Percentiles rank a stretch among this genome's conserved stretches.
Conservation (phyloP, 108 stramenopile genomes). For the Cyclotella distinguenda region DNA sequence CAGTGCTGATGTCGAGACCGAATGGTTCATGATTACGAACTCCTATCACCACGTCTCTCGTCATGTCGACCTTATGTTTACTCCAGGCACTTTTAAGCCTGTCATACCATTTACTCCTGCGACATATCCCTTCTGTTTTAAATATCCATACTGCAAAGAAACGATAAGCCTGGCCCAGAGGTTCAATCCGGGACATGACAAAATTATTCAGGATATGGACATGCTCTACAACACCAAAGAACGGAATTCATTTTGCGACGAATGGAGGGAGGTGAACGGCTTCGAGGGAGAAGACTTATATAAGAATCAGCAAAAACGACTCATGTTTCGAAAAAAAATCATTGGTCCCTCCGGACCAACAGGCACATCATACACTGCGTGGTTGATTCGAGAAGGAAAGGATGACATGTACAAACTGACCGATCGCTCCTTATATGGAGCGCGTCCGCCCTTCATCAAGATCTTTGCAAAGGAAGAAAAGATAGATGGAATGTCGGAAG, state of each 20-base stretch:
- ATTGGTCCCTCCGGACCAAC: slow-evolving; percentile 60
- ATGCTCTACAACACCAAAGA: slow-evolving; percentile 53
- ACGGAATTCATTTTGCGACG: slow-evolving; percentile 53
- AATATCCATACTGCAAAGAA: slow-evolving; percentile 58
- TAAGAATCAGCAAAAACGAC: slow-evolving; percentile 47
- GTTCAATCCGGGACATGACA: slow-evolving; percentile 56
- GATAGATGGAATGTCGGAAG: slow-evolving; percentile 57
- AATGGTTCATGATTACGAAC: slow-evolving; percentile 76
- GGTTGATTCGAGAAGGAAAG: slow-evolving; percentile 44
- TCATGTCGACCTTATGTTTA: slow-evolving; percentile 67
- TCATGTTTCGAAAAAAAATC: slow-evolving; percentile 55
- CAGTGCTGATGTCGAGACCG: slow-evolving; percentile 57
- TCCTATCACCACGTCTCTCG: slow-evolving; percentile 63
- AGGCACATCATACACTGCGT: slow-evolving; percentile 52
- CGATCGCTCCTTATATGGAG: slow-evolving; percentile 60
- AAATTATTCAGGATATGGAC: slow-evolving; percentile 46
- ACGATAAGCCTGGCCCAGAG: slow-evolving; percentile 55
- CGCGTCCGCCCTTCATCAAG: slow-evolving; percentile 56
- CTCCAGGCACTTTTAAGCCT: slow-evolving; percentile 56
- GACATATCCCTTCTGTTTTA: slow-evolving; percentile 57
- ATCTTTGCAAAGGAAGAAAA: slow-evolving; percentile 59
- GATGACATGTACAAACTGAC: slow-evolving; percentile 64
- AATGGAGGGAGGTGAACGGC: slow-evolving; percentile 58
- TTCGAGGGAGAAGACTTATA: slow-evolving; percentile 57
- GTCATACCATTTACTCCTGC: slow-evolving; percentile 63